Conservation (phyloP, 805 yeast genomes). For the Nakazawaea laoshanensis region DNA sequence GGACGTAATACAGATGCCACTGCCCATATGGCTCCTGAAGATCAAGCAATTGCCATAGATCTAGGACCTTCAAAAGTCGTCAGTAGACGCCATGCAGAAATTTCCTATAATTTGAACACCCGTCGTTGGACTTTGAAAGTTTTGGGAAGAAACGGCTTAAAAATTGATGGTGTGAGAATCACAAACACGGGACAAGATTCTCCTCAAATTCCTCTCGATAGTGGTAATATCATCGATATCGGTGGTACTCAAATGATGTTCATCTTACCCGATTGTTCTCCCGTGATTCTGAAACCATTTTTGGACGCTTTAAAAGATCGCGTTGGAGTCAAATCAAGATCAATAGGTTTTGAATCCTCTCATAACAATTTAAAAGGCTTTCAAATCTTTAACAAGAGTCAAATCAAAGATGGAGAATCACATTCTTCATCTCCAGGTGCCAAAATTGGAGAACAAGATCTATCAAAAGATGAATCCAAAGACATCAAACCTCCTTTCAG, state of each 20-base stretch:
- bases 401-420: conserved; percentile 24
- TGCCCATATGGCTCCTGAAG: conserved; percentile 3
- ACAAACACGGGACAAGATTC: conserved; percentile 31
- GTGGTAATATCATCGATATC: conserved; percentile 89
- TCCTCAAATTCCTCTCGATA: conserved; percentile 48
- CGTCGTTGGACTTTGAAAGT: conserved; percentile 84
- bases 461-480: conserved; percentile 83
- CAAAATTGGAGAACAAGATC: conserved; percentile 33
- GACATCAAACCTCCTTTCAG: conserved; percentile 95
- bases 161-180: conserved; percentile 66
- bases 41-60: conserved; percentile 61
- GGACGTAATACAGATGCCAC: conserved; percentile 68
- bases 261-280: conserved; percentile 85
- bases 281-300: conserved; percentile 48
- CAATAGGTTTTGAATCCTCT: not conserved
- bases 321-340: not conserved
- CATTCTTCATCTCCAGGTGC: conserved; percentile 8
- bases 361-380: conserved; percentile 31
- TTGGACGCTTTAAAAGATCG: conserved; percentile 24
- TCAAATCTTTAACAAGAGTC: conserved; percentile 43
- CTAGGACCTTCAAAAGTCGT: conserved; percentile 98
- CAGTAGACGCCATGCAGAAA: conserved; percentile 80
- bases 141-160: conserved; percentile 87
- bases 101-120: conserved; percentile 63
- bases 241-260: conserved; percentile 99